Percentiles rank a stretch among this genome's conserved stretches.
phyloP scores from a whole-genome alignment of 2,329 filamentous ascomycete species.

The Endothia cerciana region DNA sequence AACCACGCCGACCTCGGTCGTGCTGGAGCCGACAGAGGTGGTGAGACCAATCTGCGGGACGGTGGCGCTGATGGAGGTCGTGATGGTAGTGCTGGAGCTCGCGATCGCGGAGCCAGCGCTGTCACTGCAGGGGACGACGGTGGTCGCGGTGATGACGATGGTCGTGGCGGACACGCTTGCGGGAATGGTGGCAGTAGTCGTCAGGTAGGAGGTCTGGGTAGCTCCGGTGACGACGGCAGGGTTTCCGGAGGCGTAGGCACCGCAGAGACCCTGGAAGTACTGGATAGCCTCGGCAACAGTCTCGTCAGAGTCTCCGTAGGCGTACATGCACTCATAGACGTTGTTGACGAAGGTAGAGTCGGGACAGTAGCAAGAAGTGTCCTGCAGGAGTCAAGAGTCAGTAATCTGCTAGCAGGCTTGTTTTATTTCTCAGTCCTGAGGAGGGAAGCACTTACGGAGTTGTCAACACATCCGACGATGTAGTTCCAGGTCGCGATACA shows the following conservation, averaged over 20 bases:
- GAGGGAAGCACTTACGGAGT: conserved; percentile 53
- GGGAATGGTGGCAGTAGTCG: conserved; percentile 50
- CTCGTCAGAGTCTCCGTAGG: conserved; percentile 69
- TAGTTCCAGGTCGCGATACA: conserved; percentile 93
- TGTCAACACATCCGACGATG: conserved; percentile 75
- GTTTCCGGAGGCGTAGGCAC: conserved; percentile 72
- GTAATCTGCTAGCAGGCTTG: neutral
- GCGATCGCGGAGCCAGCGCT: conserved; percentile 50
- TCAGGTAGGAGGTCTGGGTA: conserved; percentile 63
- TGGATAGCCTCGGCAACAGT: conserved; percentile 72
- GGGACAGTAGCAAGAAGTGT: conserved; percentile 85
- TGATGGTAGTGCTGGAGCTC: conserved; percentile 56
- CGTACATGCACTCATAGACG: conserved; percentile 80
- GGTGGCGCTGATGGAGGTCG: conserved; percentile 45
- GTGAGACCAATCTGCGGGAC: conserved; percentile 59
- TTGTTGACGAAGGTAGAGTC: conserved; percentile 74
- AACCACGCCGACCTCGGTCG: conserved; percentile 45
- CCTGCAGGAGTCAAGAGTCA: neutral
- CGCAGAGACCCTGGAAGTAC: conserved; percentile 93
- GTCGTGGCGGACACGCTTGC: conserved; percentile 48
- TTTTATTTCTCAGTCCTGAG: neutral
- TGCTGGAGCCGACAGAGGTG: conserved; percentile 35
- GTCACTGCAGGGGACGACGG: conserved; percentile 54
- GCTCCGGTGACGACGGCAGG: conserved; percentile 83
- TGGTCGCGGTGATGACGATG: conserved; percentile 53